Conservation (phyloP, 768 basidiomycete species). For the Rhizopogon sp. region DNA sequence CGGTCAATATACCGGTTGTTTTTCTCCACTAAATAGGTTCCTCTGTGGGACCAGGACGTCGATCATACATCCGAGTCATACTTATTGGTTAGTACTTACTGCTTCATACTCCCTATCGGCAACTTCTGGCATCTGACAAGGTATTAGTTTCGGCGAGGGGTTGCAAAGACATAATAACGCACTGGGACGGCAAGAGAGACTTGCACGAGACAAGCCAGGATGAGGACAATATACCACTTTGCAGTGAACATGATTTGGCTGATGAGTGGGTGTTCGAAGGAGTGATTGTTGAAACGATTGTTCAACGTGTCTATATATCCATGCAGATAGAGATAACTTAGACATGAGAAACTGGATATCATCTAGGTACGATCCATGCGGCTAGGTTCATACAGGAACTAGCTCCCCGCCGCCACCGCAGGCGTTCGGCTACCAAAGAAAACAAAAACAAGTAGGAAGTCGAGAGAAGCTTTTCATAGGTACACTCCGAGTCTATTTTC, state of each 20-base stretch:
- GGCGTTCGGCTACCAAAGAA: too few relatives aligned
- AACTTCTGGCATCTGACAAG: slow-evolving; percentile 8
- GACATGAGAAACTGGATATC: slow-evolving; percentile 15
- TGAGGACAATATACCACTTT: slow-evolving; percentile 17
- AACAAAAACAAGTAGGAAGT: too few relatives aligned
- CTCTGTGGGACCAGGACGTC: slow-evolving; percentile 3
- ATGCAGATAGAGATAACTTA: not conserved
- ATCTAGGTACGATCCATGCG: too few relatives aligned
- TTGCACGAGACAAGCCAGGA: slow-evolving; percentile 15
- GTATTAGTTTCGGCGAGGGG: slow-evolving; percentile 2
- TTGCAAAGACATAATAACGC: not conserved
- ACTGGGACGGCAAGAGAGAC: slow-evolving; percentile 20
- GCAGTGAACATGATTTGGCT: slow-evolving; percentile 12
- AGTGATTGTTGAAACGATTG: not conserved
- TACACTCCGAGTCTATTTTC: too few relatives aligned
- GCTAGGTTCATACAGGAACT: too few relatives aligned
- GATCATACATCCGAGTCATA: not conserved
- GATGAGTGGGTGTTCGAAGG: not conserved
- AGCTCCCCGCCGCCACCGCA: too few relatives aligned
- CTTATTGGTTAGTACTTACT: slow-evolving; percentile 6
- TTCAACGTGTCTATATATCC: slow-evolving; percentile 14
- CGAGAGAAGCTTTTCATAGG: too few relatives aligned
- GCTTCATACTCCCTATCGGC: not conserved
- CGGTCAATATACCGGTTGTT: too few relatives aligned
- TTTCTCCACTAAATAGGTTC: too few relatives aligned